Evolutionary conservation across 2,329 filamentous ascomycete species (phyloP).

Genomic region (Eurotiales sp.): DNA sequence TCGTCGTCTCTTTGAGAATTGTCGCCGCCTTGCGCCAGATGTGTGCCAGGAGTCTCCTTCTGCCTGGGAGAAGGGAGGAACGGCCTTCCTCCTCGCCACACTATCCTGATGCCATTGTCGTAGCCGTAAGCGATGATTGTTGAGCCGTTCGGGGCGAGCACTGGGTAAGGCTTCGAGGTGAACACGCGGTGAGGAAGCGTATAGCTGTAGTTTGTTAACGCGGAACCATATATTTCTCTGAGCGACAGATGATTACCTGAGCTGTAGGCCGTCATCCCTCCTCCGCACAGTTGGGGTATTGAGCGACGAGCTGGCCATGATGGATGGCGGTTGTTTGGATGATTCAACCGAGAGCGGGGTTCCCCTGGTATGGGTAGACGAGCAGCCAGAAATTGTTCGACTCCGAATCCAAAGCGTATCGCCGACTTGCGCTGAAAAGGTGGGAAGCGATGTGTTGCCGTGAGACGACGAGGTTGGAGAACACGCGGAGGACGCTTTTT

Average conservation of each 20-base stretch:
- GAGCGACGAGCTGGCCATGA: constrained; percentile 34
- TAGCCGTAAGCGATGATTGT: constrained; percentile 60
- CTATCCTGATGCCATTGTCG: constrained; percentile 53
- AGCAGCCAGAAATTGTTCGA: not conserved
- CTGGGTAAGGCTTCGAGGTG: constrained; percentile 55
- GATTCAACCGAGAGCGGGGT: too few species aligned
- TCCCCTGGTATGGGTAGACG: too few species aligned
- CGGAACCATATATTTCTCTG: not conserved
- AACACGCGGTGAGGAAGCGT: constrained; percentile 57
- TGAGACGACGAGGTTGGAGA: constrained; percentile 2
- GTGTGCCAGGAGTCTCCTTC: constrained; percentile 24
- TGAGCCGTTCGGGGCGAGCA: constrained; percentile 58
- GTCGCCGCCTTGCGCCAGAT: constrained; percentile 13
- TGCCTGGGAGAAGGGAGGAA: constrained; percentile 33
- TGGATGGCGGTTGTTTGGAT: constrained; percentile 10
- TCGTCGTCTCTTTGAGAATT: constrained; percentile 33
- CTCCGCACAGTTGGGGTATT: constrained; percentile 35
- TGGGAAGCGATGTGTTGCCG: not conserved
- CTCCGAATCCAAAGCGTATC: not conserved
- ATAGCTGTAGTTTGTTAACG: constrained; percentile 47
- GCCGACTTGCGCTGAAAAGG: not conserved
- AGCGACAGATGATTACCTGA: constrained; percentile 33
- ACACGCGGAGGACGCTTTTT: not conserved
- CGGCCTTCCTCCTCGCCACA: constrained; percentile 58
- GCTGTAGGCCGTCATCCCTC: constrained; percentile 39